phyloP scores from a whole-genome alignment of 495 filamentous ascomycete species.

The Jackrogersella minutella region DNA sequence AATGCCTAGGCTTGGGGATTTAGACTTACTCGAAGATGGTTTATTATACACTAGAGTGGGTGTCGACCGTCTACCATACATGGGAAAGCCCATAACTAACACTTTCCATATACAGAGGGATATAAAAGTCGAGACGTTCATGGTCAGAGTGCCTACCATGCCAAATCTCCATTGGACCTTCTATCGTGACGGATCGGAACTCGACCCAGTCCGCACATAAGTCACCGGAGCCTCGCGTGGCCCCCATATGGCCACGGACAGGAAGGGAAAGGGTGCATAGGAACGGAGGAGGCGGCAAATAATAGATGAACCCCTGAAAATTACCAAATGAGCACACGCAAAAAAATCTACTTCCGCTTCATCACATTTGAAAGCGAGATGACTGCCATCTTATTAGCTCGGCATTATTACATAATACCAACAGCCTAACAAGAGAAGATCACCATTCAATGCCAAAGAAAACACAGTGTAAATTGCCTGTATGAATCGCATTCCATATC shows the following conservation, averaged over 20 bases:
- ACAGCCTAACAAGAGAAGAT: no score
- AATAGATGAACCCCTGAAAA: neutral
- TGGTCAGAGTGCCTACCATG: neutral
- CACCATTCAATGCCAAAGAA: no score
- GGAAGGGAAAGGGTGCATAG: neutral
- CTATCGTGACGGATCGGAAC: neutral
- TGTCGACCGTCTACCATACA: neutral
- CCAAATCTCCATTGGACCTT: neutral
- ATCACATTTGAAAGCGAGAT: no score
- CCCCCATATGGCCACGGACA: neutral
- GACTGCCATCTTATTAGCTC: no score
- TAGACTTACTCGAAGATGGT: constrained; percentile 1
- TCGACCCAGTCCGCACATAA: neutral
- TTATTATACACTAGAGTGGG: constrained; percentile 13
- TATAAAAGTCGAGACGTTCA: constrained; percentile 13
- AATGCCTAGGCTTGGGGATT: neutral
- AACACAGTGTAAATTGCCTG: no score
- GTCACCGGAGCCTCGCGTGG: no score
- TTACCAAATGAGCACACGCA: no score
- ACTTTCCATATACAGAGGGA: neutral
- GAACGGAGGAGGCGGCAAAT: no score
- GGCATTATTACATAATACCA: no score
- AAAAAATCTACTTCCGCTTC: no score
- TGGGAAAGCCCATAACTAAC: neutral
- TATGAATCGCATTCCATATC: neutral